These are phyloP conservation scores for Aspergillus terreus DNA, from an alignment of 2,329 filamentous ascomycete species.

Conservation along the genomic window DNA sequence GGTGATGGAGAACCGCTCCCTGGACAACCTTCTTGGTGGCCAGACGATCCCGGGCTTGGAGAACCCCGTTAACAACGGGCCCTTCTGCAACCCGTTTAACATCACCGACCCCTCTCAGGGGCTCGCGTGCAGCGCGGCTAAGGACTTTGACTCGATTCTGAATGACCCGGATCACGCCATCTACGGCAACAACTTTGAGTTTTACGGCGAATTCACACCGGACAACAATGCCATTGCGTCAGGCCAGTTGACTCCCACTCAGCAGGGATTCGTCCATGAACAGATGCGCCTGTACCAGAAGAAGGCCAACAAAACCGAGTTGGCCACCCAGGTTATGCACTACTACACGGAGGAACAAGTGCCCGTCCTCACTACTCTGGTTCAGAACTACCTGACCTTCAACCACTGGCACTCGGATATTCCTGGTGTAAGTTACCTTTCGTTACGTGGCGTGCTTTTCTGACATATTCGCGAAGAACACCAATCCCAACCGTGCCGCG, in stretches of 20 bases:
- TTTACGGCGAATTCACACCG: conserved; percentile 40
- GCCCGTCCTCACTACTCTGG: conserved; percentile 39
- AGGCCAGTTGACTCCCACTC: conserved; percentile 27
- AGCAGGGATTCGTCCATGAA: conserved; percentile 42
- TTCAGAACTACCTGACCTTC: conserved; percentile 42
- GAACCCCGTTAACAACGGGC: conserved; percentile 42
- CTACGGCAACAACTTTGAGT: conserved; percentile 44
- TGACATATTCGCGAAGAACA: conserved; percentile 29
- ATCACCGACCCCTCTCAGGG: conserved; percentile 27
- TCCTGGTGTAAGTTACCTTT: conserved; percentile 34
- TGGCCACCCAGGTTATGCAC: conserved; percentile 41
- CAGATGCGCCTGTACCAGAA: conserved; percentile 34
- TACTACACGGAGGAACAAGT: conserved; percentile 45
- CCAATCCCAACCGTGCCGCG: conserved; percentile 41
- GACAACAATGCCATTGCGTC: conserved; percentile 34
- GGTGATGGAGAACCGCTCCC: conserved; percentile 25
- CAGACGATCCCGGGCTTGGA: conserved; percentile 37
- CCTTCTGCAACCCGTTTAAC: conserved; percentile 42
- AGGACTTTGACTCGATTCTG: conserved; percentile 40
- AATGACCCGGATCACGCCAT: conserved; percentile 43
- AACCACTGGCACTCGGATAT: conserved; percentile 46
- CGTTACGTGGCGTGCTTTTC: neutral
- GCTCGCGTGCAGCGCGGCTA: conserved; percentile 29
- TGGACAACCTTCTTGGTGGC: conserved; percentile 45
- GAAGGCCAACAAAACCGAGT: conserved; percentile 26